These are phyloP conservation scores for Colletotrichum cuscutae DNA, from an alignment of 2,329 filamentous ascomycete species.

Conservation along the genomic window DNA sequence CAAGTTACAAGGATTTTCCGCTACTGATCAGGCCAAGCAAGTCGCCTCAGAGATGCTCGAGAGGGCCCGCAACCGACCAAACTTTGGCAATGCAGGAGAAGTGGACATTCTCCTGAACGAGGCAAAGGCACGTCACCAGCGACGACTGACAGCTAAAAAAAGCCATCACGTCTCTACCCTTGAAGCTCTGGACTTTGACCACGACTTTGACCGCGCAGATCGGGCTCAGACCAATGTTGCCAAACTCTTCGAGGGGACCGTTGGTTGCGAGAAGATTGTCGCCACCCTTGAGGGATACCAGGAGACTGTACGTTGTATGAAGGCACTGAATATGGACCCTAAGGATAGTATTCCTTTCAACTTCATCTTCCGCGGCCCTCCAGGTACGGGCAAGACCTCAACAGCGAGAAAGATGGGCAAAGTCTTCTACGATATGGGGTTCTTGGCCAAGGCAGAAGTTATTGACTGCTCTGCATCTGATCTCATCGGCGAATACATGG, in stretches of 20 bases:
- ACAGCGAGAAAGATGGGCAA: slow-evolving; percentile 80
- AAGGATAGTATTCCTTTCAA: slow-evolving; percentile 71
- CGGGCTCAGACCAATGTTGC: slow-evolving; percentile 58
- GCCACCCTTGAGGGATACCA: slow-evolving; percentile 65
- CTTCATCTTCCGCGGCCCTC: slow-evolving; percentile 74
- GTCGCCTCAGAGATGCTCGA: slow-evolving; percentile 70
- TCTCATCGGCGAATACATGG: slow-evolving; percentile 74
- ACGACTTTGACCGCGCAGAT: slow-evolving; percentile 65
- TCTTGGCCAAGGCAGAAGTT: slow-evolving; percentile 69
- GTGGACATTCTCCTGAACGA: slow-evolving; percentile 69
- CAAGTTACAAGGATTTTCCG: slow-evolving; percentile 61
- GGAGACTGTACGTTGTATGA: slow-evolving; percentile 61
- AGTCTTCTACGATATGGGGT: slow-evolving; percentile 74
- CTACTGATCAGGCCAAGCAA: slow-evolving; percentile 60
- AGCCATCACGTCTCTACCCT: slow-evolving; percentile 38
- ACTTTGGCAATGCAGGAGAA: slow-evolving; percentile 80
- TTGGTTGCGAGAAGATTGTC: slow-evolving; percentile 68
- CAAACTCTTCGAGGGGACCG: slow-evolving; percentile 65
- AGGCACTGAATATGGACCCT: slow-evolving; percentile 62
- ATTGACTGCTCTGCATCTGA: slow-evolving; percentile 75
- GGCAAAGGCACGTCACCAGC: slow-evolving; percentile 53
- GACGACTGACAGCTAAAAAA: slow-evolving; percentile 12
- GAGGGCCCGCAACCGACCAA: slow-evolving; percentile 68
- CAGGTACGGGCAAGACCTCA: slow-evolving; percentile 79
- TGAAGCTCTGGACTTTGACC: slow-evolving; percentile 63